Conservation (phyloP, 2,329 filamentous ascomycete genomes). For the Microsporum audouinii region DNA sequence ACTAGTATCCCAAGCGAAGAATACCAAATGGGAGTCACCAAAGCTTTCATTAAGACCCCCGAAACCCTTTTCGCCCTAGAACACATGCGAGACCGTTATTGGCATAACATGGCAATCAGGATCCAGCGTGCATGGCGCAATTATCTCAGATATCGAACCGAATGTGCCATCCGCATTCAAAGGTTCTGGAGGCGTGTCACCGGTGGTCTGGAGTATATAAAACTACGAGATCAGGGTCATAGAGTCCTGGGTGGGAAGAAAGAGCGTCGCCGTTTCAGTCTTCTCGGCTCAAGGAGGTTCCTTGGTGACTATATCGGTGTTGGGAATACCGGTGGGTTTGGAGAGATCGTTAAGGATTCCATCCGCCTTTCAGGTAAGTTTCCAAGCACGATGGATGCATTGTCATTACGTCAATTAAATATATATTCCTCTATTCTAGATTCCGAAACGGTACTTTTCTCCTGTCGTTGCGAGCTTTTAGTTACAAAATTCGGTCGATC, state of each 20-base stretch:
- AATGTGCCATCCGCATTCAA: constrained; percentile 89
- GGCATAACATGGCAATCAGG: constrained; percentile 98
- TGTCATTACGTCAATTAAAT: not conserved
- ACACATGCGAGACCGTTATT: constrained; percentile 94
- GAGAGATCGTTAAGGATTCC: constrained; percentile 65
- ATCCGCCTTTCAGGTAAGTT: constrained; percentile 55
- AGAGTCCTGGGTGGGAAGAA: constrained; percentile 71
- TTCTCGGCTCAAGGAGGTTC: constrained; percentile 84
- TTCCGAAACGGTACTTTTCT: constrained; percentile 68
- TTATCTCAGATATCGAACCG: constrained; percentile 81
- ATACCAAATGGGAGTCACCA: constrained; percentile 92
- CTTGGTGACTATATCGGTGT: constrained; percentile 90
- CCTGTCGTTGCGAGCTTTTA: constrained; percentile 77
- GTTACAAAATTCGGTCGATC: constrained; percentile 94
- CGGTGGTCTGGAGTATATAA: constrained; percentile 76
- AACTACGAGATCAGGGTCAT: constrained; percentile 80
- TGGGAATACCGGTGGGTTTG: constrained; percentile 66
- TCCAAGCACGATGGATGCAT: not conserved
- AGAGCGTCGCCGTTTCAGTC: constrained; percentile 79
- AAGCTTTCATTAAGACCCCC: constrained; percentile 96
- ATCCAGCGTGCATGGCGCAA: constrained; percentile 97
- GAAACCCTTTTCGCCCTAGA: constrained; percentile 94
- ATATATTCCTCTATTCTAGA: constrained; percentile 17
- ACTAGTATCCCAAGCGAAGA: constrained; percentile 91
- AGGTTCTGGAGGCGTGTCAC: constrained; percentile 91